Conservation (phyloP, 495 filamentous ascomycete genomes). For the Podospora comata region DNA sequence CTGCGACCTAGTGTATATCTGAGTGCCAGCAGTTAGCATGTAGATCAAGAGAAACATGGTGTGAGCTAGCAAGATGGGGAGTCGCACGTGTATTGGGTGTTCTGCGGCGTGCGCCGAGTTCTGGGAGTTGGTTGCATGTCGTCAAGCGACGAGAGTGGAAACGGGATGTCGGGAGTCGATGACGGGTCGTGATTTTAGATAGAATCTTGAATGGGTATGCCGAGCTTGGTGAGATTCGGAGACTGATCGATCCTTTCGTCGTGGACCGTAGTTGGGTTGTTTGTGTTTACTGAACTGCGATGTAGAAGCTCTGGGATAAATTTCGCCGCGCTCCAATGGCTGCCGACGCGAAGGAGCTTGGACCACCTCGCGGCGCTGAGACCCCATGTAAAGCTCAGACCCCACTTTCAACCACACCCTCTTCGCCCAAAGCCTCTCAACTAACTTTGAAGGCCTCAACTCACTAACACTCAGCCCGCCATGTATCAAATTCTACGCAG, state of each 20-base stretch:
- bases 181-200: neutral
- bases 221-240: neutral
- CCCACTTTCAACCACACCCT: constrained; percentile 2
- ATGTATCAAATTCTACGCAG: too few relatives aligned
- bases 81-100: constrained; percentile 34
- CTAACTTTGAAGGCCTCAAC: too few relatives aligned
- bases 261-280: neutral
- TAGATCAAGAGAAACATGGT: constrained; percentile 12
- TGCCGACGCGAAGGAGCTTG: constrained; percentile 23
- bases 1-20: constrained; percentile 77
- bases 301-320: constrained; percentile 18
- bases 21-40: neutral
- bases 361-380: constrained; percentile 33
- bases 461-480: too few relatives aligned
- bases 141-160: neutral
- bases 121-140: constrained; percentile 29
- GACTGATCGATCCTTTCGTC: neutral
- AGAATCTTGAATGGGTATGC: neutral
- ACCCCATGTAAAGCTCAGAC: neutral
- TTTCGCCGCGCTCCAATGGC: constrained; percentile 3
- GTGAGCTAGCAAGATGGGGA: neutral
- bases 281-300: neutral
- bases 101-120: constrained; percentile 37
- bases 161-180: neutral
- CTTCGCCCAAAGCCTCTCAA: neutral